Conservation (phyloP, 345 rosid genomes). For the Schrenkiella parvula region DNA sequence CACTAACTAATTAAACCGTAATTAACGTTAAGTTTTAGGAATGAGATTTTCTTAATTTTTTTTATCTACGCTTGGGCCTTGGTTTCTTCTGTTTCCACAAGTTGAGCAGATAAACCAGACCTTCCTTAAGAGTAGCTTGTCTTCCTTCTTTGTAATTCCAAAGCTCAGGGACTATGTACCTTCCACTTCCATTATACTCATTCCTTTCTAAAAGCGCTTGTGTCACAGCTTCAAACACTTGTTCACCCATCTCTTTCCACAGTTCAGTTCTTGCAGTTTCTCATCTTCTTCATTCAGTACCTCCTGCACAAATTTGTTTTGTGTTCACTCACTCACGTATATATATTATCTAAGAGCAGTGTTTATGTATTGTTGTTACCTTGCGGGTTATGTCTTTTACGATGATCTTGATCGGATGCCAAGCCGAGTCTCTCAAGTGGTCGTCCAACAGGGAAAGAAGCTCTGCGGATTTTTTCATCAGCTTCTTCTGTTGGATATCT, state of each 20-base stretch:
- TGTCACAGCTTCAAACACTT: slow-evolving; percentile 44
- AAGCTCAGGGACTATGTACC: slow-evolving; percentile 51
- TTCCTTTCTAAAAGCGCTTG: slow-evolving; percentile 44
- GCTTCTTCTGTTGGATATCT: slow-evolving; percentile 24
- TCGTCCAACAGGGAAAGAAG: slow-evolving; percentile 29
- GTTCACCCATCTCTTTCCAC: slow-evolving; percentile 46
- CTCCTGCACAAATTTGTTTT: slow-evolving; percentile 34
- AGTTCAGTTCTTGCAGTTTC: slow-evolving; percentile 41
- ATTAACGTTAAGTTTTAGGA: background rate
- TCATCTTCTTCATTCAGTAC: slow-evolving; percentile 48
- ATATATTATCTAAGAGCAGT: background rate
- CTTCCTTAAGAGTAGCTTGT: slow-evolving; percentile 51
- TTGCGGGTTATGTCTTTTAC: background rate
- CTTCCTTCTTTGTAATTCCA: slow-evolving; percentile 48
- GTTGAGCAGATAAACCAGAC: slow-evolving; percentile 27
- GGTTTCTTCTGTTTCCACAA: slow-evolving; percentile 5
- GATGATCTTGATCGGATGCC: slow-evolving; percentile 31
- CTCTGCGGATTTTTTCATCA: background rate
- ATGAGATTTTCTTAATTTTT: background rate
- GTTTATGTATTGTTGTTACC: slow-evolving; percentile 15
- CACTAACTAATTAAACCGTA: no score
- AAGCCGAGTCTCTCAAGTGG: slow-evolving; percentile 30
- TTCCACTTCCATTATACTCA: slow-evolving; percentile 56
- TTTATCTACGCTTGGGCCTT: slow-evolving; percentile 8
- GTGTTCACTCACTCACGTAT: background rate